Conservation (phyloP, 345 rosid genomes). For the Salix dunnii region DNA sequence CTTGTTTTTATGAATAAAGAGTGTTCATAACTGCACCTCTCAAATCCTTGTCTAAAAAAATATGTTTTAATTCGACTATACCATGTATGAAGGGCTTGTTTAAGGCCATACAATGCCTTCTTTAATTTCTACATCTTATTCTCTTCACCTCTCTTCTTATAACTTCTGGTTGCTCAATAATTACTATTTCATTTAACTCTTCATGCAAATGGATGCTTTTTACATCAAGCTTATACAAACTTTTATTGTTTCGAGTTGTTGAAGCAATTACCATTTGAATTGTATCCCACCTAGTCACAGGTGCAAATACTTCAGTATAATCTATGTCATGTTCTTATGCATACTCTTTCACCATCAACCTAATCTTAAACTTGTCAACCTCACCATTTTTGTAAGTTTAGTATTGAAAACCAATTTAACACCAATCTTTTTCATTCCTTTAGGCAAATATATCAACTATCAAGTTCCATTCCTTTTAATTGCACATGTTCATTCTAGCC, state of each 20-base stretch:
- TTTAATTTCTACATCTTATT: not conserved
- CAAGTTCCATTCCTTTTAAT: constrained; percentile 4
- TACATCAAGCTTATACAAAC: not conserved
- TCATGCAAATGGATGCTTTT: too few species aligned
- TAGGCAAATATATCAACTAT: not conserved
- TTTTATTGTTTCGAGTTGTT: not conserved
- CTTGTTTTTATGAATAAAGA: too few species aligned
- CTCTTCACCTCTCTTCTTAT: not conserved
- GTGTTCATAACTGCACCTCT: not conserved
- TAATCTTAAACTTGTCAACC: not conserved
- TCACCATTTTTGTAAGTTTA: constrained; percentile 10
- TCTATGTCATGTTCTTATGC: not conserved
- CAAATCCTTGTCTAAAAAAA: not conserved
- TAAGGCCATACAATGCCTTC: not conserved
- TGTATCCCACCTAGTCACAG: not conserved
- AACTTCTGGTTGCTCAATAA: constrained; percentile 13
- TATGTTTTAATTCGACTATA: not conserved
- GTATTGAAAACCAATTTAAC: constrained; percentile 6
- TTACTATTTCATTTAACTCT: constrained; percentile 1
- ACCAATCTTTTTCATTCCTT: not conserved
- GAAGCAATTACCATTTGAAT: not conserved
- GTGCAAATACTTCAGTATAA: not conserved
- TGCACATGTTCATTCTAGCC: not conserved
- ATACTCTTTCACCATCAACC: not conserved
- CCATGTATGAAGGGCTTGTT: not conserved